Evolutionary conservation across 2,329 filamentous ascomycete genomes (phyloP).

Genomic region (Zelopaecilomyces penicillatus): DNA sequence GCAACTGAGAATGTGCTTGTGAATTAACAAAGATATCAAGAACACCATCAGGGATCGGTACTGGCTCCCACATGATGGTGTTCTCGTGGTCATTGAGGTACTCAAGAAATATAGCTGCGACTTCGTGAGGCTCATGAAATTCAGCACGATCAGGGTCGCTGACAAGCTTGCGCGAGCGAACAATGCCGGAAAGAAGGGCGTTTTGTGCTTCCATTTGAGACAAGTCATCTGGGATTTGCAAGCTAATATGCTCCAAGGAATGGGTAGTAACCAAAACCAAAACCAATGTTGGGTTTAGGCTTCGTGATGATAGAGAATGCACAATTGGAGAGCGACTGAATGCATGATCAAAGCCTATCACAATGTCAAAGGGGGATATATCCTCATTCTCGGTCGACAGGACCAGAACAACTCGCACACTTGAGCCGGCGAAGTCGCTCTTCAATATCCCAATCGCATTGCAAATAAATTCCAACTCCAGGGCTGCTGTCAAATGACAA

Average conservation of each 20-base stretch:
- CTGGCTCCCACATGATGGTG: conserved; percentile 37
- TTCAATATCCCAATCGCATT: conserved; percentile 20
- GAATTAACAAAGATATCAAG: conserved; percentile 39
- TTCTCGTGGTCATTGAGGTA: conserved; percentile 32
- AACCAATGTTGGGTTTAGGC: conserved; percentile 31
- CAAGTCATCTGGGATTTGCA: conserved; percentile 30
- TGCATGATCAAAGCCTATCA: conserved; percentile 47
- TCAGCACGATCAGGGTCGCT: conserved; percentile 29
- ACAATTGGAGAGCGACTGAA: conserved; percentile 31
- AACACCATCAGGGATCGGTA: conserved; percentile 38
- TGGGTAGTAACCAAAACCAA: conserved; percentile 41
- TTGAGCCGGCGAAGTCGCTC: conserved; percentile 22
- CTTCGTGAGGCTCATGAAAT: conserved; percentile 34
- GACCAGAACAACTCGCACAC: conserved; percentile 34
- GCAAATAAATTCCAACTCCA: conserved; percentile 28
- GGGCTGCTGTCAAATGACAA: conserved; percentile 36
- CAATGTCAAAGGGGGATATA: conserved; percentile 36
- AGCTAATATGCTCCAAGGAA: conserved; percentile 48
- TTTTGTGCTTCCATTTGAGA: conserved; percentile 39
- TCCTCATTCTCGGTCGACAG: conserved; percentile 31
- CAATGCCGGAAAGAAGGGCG: conserved; percentile 31
- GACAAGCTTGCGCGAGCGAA: conserved; percentile 29
- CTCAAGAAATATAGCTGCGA: conserved; percentile 39
- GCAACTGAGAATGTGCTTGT: conserved; percentile 25
- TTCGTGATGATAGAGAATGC: conserved; percentile 11